These are phyloP conservation scores for Fennellomyces sp. DNA, from an alignment of 371 early-diverging fungal species.

Conservation along the genomic window DNA sequence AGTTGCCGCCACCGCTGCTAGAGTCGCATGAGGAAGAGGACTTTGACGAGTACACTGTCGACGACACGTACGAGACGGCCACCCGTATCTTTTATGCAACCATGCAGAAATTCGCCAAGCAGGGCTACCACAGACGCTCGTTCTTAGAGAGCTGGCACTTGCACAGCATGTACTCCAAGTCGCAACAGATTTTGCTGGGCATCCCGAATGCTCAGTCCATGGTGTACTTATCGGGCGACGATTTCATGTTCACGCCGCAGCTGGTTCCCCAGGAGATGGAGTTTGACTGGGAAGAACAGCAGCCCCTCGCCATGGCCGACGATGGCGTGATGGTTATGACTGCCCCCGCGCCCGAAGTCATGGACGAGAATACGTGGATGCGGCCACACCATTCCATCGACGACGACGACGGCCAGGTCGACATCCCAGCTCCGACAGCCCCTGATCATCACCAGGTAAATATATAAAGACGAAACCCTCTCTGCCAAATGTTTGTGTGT, in stretches of 20 bases:
- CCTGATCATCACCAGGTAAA: slow-evolving; percentile 4
- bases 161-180: slow-evolving; percentile 54
- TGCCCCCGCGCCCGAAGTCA: slow-evolving; percentile 17
- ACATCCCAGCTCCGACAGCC: background rate
- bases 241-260: slow-evolving; percentile 51
- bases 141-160: slow-evolving; percentile 46
- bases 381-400: background rate
- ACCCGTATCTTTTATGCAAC: slow-evolving; percentile 50
- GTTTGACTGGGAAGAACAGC: slow-evolving; percentile 17
- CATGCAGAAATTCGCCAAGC: slow-evolving; percentile 40
- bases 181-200: slow-evolving; percentile 48
- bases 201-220: slow-evolving; percentile 35
- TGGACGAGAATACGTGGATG: slow-evolving; percentile 22
- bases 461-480: too few species aligned
- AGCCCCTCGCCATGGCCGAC: slow-evolving; percentile 3
- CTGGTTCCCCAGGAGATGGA: slow-evolving; percentile 26
- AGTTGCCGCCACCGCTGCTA: background rate
- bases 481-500: background rate
- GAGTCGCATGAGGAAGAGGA: background rate
- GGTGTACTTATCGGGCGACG: slow-evolving; percentile 47
- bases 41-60: background rate
- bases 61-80: slow-evolving; percentile 30
- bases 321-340: slow-evolving; percentile 23
- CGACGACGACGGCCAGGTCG: background rate
- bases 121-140: slow-evolving; percentile 27